Conservation (phyloP, 2,329 filamentous ascomycete genomes). For the Hypoxylon sp. region DNA sequence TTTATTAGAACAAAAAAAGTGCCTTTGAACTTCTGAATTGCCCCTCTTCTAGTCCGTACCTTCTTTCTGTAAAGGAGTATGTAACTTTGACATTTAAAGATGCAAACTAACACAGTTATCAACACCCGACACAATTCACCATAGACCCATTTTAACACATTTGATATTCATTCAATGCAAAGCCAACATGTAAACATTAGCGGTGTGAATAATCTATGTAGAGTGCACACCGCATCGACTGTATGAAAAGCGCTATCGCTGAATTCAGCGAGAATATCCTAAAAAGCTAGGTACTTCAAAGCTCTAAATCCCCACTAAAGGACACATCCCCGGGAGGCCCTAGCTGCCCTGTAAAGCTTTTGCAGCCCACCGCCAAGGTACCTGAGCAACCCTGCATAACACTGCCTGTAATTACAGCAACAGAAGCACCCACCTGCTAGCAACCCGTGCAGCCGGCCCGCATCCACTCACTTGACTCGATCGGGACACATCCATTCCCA, state of each 20-base stretch:
- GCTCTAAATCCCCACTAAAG: conserved; percentile 40
- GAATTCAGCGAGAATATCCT: conserved; percentile 26
- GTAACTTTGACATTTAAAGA: conserved; percentile 2
- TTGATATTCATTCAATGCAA: conserved; percentile 36
- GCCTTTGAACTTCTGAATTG: conserved; percentile 29
- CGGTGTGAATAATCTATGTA: conserved; percentile 40
- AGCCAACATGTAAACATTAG: conserved; percentile 37
- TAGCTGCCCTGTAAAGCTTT: conserved; percentile 38
- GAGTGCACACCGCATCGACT: conserved; percentile 43
- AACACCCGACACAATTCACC: neutral
- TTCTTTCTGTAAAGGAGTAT: neutral
- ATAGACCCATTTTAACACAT: conserved; percentile 18
- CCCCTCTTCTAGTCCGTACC: conserved; percentile 29
- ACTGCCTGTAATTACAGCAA: conserved; percentile 45
- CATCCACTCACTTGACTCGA: conserved; percentile 39
- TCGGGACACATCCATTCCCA: conserved; percentile 38
- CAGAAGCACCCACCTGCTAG: conserved; percentile 40
- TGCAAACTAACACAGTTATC: neutral
- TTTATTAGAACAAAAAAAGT: conserved; percentile 27
- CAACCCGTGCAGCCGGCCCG: conserved; percentile 45
- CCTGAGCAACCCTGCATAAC: conserved; percentile 45
- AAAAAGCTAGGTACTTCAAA: conserved; percentile 30
- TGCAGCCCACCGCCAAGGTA: conserved; percentile 41
- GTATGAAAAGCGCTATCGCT: conserved; percentile 28
- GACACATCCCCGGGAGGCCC: conserved; percentile 30